Conservation (phyloP, 2,329 filamentous ascomycete species). For the Paecilomyces niveus region DNA sequence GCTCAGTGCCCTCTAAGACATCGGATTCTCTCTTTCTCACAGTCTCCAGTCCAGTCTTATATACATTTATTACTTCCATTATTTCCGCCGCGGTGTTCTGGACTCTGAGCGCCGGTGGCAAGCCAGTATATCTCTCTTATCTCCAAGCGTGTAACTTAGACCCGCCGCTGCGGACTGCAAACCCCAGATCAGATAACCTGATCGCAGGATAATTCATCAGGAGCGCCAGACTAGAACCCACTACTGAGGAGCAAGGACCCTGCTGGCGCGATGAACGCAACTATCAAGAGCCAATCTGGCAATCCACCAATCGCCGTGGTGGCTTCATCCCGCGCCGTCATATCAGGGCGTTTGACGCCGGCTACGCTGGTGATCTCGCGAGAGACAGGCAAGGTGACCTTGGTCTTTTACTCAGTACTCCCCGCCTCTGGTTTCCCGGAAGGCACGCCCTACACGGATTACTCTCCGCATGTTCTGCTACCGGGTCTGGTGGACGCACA, state of each 20-base stretch:
- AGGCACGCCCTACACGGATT: conserved; percentile 68
- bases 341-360: conserved; percentile 68
- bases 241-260: background rate
- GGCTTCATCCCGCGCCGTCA: conserved; percentile 73
- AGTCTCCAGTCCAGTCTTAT: background rate
- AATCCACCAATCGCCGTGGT: conserved; percentile 48
- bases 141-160: background rate
- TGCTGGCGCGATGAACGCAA: conserved; percentile 12
- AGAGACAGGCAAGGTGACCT: conserved; percentile 74
- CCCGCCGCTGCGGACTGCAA: background rate
- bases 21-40: background rate
- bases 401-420: conserved; percentile 66
- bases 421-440: conserved; percentile 66
- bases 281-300: conserved; percentile 43
- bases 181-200: background rate
- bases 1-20: background rate
- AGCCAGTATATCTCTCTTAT: background rate
- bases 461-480: conserved; percentile 76
- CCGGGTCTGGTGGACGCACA: conserved; percentile 94
- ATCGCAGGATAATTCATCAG: background rate
- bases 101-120: background rate
- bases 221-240: background rate
- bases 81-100: background rate
- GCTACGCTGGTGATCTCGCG: conserved; percentile 78
- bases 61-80: background rate